Evolutionary conservation across 2,329 filamentous ascomycete species (phyloP).

Genomic region (Diaporthe velutina): DNA sequence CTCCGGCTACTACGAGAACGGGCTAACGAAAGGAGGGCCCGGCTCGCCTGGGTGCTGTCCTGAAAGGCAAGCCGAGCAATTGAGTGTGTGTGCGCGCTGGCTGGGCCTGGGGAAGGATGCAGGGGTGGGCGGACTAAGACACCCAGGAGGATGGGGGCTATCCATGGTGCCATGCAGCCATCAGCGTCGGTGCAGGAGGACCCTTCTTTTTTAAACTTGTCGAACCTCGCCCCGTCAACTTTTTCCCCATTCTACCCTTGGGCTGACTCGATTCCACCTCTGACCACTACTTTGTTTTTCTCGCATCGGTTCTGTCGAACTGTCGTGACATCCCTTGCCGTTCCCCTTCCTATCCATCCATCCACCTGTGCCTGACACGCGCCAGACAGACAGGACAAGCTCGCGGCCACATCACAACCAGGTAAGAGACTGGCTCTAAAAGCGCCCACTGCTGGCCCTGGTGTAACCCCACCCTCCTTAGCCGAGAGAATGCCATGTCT

Average conservation of each 20-base stretch:
- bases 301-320: not conserved
- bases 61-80: not conserved
- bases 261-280: conserved; percentile 19
- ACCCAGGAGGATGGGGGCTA: conserved; percentile 12
- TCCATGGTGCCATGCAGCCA: conserved; percentile 24
- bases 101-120: conserved; percentile 3
- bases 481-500: conserved; percentile 32
- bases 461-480: conserved; percentile 32
- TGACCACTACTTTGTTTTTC: not conserved
- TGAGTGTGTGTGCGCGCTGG: not conserved
- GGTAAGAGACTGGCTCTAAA: conserved; percentile 16
- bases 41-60: not conserved
- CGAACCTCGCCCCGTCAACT: not conserved
- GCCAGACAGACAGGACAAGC: not conserved
- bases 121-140: conserved; percentile 14
- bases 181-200: conserved; percentile 26
- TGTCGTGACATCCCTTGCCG: not conserved
- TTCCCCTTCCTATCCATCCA: not conserved
- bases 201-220: conserved; percentile 36
- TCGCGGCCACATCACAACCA: not conserved
- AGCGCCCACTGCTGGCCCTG: not conserved
- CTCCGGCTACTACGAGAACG: conserved; percentile 11
- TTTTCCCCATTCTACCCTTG: not conserved
- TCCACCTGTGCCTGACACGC: not conserved
- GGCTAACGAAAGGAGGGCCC: conserved; percentile 2